These are phyloP conservation scores for Nemania sp. DNA, from an alignment of 2,329 filamentous ascomycete genomes.

Conservation along the genomic window DNA sequence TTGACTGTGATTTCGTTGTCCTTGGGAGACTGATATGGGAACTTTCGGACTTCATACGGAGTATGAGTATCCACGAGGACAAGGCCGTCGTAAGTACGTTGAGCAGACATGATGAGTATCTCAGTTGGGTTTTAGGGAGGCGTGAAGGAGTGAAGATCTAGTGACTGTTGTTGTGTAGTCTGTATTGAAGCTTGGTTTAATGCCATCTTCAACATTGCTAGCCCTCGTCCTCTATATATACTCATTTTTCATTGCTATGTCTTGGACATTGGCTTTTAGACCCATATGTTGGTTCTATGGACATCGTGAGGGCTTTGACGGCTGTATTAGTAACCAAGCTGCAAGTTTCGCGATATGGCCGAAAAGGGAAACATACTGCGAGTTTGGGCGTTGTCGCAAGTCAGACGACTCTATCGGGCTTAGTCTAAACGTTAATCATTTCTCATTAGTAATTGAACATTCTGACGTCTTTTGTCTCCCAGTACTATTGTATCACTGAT, in stretches of 20 bases:
- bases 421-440: background rate
- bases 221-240: slow-evolving; percentile 10
- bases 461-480: too few species aligned
- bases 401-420: background rate
- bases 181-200: slow-evolving; percentile 9
- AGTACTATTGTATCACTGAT: too few species aligned
- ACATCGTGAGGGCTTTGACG: background rate
- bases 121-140: background rate
- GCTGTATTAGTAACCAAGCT: slow-evolving; percentile 10
- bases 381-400: background rate
- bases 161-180: background rate
- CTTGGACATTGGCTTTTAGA: too few species aligned
- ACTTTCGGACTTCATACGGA: slow-evolving; percentile 34
- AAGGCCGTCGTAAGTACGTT: slow-evolving; percentile 34
- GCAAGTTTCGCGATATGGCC: background rate
- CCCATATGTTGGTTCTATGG: background rate
- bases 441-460: too few species aligned
- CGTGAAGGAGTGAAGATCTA: background rate
- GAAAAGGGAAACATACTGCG: slow-evolving; percentile 21
- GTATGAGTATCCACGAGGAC: slow-evolving; percentile 34
- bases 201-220: slow-evolving; percentile 6
- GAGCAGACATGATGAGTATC: slow-evolving; percentile 18
- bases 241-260: background rate
- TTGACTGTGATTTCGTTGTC: slow-evolving; percentile 56
- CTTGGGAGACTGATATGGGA: slow-evolving; percentile 38